Base-by-base conservation (phyloP, 345 rosid genomes). In the Trapa incisa region DNA sequence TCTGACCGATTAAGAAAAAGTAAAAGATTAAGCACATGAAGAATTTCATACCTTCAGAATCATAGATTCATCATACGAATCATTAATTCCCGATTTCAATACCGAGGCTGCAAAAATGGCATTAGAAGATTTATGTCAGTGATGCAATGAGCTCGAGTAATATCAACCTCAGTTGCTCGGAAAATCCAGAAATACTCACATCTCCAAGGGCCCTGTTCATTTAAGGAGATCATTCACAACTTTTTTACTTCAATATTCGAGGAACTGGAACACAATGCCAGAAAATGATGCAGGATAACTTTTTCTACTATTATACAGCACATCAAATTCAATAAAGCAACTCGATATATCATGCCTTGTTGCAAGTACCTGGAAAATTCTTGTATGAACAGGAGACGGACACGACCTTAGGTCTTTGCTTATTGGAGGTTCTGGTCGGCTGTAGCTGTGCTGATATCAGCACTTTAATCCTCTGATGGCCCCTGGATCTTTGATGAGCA, bases 311-410 rank as follows among this genome's bases (percentile, higher is more conserved):
- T 15, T n/a, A 22, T 0, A 38, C 14, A 58, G 37, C 38, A 16
- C 13, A 33, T 32, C 16, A 33, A 58, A 58, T 32, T 33, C 37
- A 58, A 58, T 35, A 16, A 45, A 47, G 29, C 17, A 13, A n/a
- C 5, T 15, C 22, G 13, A 12, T 4, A 37, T 41, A 47, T 54
- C 35, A 14, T 5, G 12, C 37, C 29, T 41, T 16, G 10, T 8
- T 47, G 38, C 57, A 47, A 64, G n/a, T 64, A 91, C 97, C 96
- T 79, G 91, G 71, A 72, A 71, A 75, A 63, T 81, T 85, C 53
- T 78, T 79, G 67, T 74, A 78, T 64, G 83, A 77, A 66, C 81
- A 82, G 0, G 81, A 79, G 80, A 72, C 83, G 66, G 71, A 77
- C 60, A 74, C 71, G 41, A 83, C 56, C 15, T 45, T 45, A 45